Percentiles rank a stretch among this genome's conserved stretches.
phyloP scores from a whole-genome alignment of 441 rosid genomes.

The Manihot esculenta region DNA sequence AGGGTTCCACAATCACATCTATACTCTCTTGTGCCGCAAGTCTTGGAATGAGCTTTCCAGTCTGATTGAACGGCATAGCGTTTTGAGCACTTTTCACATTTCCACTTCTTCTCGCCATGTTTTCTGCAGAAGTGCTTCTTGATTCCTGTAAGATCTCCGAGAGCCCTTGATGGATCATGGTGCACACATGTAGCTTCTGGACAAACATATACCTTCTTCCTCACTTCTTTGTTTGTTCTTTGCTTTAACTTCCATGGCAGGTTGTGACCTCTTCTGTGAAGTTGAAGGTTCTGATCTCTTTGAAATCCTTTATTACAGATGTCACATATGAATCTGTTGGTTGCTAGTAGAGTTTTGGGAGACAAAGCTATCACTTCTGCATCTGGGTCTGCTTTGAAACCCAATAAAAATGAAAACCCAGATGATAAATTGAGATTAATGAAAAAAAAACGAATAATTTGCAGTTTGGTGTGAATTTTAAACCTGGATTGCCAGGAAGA shows the following conservation, averaged over 20 bases:
- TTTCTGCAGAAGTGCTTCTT: conserved; percentile 66
- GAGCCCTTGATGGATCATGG: conserved; percentile 55
- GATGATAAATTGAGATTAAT: background rate
- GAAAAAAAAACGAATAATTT: background rate
- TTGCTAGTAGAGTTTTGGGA: conserved; percentile 50
- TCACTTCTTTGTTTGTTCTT: conserved; percentile 44
- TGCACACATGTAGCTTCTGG: conserved; percentile 57
- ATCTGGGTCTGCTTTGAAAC: conserved; percentile 48
- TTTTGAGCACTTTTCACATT: conserved; percentile 61
- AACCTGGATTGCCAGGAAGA: conserved; percentile 70
- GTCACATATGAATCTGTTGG: conserved; percentile 62
- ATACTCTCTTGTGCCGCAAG: conserved; percentile 63
- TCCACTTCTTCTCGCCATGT: conserved; percentile 69
- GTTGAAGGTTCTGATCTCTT: conserved; percentile 68
- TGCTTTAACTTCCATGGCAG: conserved; percentile 66
- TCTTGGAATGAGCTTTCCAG: conserved; percentile 65
- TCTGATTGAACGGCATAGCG: conserved; percentile 69
- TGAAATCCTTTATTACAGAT: conserved; percentile 68
- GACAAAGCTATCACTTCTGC: conserved; percentile 60
- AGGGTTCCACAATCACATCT: conserved; percentile 64
- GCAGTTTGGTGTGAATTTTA: background rate
- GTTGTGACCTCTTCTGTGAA: conserved; percentile 66
- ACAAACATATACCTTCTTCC: conserved; percentile 56
- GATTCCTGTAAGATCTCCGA: conserved; percentile 68
- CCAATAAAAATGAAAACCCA: background rate